Evolutionary conservation across 345 rosid species (phyloP), one percentile per base, ranked within the genome.

Genomic region (Clarkia xantiana): DNA sequence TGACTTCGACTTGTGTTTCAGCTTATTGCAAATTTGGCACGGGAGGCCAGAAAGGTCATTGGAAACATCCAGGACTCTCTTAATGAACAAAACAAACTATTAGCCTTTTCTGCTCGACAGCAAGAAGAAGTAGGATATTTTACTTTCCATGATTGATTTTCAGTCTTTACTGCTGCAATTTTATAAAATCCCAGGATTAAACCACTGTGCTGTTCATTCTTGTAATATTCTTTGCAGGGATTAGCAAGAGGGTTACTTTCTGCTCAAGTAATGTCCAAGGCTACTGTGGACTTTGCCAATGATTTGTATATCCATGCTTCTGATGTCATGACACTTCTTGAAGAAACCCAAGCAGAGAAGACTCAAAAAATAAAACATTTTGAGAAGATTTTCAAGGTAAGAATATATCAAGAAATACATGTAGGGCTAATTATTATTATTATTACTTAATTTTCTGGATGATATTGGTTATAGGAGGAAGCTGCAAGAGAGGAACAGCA

Each of bases 401-500:
- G 70, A 25, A 55, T 44, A 13, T 13, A 0, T 18, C 44, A 2
- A 51, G 13, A 15, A 6, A 55, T 42, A 9, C 9, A 16, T 43
- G 41, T 10, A n/a, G 29, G 18, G 18, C 44, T 17, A 17, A 56
- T 34, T 47, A 43, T 20, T 38, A 16, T 12, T 45, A 43, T 16
- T 23, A 10, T 20, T 39, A 16, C 48, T 18, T 49, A 48, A 18
- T 45, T 53, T 20, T 18, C 14, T 47, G 57, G 22, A 48, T 34
- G 9, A 59, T 64, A 62, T 64, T 76, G 2, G 16, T 9, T 44
- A 18, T 81, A 86, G 95, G 86, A 81, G 62, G 86, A 81, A 62
- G 81, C 86, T 14, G 81, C 66, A 14, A 77, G 62, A 66, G 97
- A 86, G 58, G 82, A 86, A 69, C 71, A 79, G 50, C 79, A 66